Conservation (phyloP, 2,329 filamentous ascomycete genomes). For the Coleophoma cylindrospora region DNA sequence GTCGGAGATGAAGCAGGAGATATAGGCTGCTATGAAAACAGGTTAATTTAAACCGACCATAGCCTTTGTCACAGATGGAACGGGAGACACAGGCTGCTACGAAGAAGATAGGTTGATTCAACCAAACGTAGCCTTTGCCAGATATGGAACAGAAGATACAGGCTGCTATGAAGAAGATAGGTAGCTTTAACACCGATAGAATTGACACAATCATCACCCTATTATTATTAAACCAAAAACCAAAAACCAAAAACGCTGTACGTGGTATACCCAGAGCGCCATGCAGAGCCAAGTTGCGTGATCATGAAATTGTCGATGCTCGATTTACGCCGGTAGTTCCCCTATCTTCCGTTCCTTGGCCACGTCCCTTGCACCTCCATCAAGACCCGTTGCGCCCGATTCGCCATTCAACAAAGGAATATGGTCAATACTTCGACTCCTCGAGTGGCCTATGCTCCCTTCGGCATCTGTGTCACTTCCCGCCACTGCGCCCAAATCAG, state of each 20-base stretch:
- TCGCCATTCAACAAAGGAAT: slow-evolving; percentile 54
- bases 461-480: slow-evolving; percentile 7
- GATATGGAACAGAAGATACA: slow-evolving; percentile 5
- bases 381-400: slow-evolving; percentile 34
- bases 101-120: neutral
- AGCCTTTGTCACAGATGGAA: slow-evolving; percentile 2
- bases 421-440: slow-evolving; percentile 37
- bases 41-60: too few species aligned
- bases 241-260: too few species aligned
- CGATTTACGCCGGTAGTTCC: slow-evolving; percentile 15
- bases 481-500: slow-evolving; percentile 10
- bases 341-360: slow-evolving; percentile 41
- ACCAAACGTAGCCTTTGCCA: neutral
- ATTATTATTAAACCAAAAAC: too few species aligned
- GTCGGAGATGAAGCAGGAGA: slow-evolving; percentile 2
- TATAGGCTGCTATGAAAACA: slow-evolving; percentile 5
- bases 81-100: neutral
- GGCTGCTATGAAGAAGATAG: neutral
- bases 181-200: neutral
- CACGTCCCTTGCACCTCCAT: slow-evolving; percentile 38
- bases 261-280: too few species aligned
- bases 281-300: too few species aligned
- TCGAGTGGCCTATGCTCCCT: slow-evolving; percentile 5
- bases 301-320: too few species aligned
- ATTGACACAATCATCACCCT: too few species aligned